Base-by-base conservation (phyloP, 2,329 filamentous ascomycete genomes). In the Zalaria obscura region DNA sequence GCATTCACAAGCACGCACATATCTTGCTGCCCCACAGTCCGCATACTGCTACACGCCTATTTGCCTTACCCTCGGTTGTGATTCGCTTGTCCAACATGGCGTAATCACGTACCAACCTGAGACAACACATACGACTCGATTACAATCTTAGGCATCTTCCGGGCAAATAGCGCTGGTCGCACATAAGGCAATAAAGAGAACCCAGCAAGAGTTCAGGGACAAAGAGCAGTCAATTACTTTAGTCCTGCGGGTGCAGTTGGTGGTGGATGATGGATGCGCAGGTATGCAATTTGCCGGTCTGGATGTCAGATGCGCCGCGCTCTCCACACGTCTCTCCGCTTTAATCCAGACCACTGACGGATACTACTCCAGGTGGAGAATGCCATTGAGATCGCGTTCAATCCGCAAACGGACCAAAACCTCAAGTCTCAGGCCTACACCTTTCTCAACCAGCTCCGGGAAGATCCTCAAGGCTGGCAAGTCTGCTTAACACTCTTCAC, bases 341-440 rank as follows among this genome's bases (percentile, higher is more conserved):
- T 34, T 3, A 18, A n/a, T 11, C 25, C 40, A 35, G n/a, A 10
- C 33, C 4, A 28, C 25, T 41, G 33, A 42, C 26, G 9, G 4
- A 10, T 7, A 4, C 31, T 3, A 11, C 11, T n/a, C 25, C 56
- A 95, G 85, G 80, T 95, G 63, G 83, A 91, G 67, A 89, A 85
- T 68, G 91, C 91, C 64, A 91, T 96, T 67, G 78, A 91, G 63
- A 93, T 96, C 67, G 85, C 86, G 63, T 91, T 80, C 69, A 80
- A 89, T 64, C 84, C 85, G 45, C 66, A 73, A 54, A 82, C 86
- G 54, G 78, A 88, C 62, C 78, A 75, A 55, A 65, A 70, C 50
- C 72, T 93, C 56, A 87, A 89, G 65, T 65, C 68, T 46, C 87
- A 94, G 68, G 88, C 89, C 50, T 83, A 84, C 60, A 76, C 86